Conservation (phyloP, 148 eudicot genomes). For the Spergularia marina region DNA sequence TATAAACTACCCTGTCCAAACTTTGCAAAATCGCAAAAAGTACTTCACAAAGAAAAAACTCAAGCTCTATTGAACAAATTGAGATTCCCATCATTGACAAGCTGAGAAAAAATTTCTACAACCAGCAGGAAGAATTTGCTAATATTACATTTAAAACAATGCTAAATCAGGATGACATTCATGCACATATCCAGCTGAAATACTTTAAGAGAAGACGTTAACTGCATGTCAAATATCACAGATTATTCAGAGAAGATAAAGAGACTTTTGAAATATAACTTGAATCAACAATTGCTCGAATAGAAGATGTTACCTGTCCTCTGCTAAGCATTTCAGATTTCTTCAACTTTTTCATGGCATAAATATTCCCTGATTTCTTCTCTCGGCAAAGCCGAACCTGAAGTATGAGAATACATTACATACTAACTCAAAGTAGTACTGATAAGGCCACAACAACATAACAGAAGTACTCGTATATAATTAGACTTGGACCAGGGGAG, state of each 20-base stretch:
- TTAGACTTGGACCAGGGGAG: not conserved
- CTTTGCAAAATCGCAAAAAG: not conserved
- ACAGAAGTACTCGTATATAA: not conserved
- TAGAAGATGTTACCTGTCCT: conserved; percentile 68
- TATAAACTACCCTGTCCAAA: not conserved
- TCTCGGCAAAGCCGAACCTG: conserved; percentile 87
- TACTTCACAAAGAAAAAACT: not conserved
- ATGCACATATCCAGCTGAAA: conserved; percentile 6
- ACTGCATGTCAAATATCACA: conserved; percentile 9
- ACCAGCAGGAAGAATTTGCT: not conserved
- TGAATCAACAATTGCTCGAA: not conserved
- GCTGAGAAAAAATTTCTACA: not conserved
- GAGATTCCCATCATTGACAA: not conserved
- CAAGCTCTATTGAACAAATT: conserved; percentile 1
- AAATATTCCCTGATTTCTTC: conserved; percentile 87
- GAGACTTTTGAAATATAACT: not conserved
- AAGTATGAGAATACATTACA: conserved; percentile 22
- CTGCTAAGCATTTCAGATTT: conserved; percentile 93
- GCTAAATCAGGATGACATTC: conserved; percentile 6
- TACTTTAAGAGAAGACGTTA: conserved; percentile 16
- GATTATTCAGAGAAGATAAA: conserved; percentile 9
- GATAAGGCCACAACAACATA: not conserved
- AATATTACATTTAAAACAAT: not conserved
- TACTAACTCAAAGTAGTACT: not conserved
- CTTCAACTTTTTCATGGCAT: conserved; percentile 95